These are phyloP conservation scores for Acidiella bohemica DNA, from an alignment of 495 filamentous ascomycete genomes.

Conservation along the genomic window DNA sequence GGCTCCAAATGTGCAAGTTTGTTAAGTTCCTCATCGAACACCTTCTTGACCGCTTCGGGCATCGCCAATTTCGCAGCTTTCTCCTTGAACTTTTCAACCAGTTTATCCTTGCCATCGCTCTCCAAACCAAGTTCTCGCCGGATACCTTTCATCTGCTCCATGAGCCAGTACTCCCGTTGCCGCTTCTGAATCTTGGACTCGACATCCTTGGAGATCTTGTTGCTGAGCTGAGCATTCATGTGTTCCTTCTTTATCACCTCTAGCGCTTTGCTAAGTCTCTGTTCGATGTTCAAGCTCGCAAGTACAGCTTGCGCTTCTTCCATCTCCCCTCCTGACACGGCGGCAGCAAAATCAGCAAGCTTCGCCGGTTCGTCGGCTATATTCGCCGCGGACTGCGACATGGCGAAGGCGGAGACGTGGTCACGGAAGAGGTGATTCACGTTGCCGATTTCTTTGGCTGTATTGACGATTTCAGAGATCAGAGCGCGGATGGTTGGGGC, in stretches of 20 bases:
- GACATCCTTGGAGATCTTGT: constrained; percentile 96
- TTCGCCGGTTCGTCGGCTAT: constrained; percentile 89
- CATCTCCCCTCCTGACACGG: constrained; percentile 79
- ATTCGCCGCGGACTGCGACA: constrained; percentile 86
- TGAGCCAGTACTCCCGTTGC: constrained; percentile 95
- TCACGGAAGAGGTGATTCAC: constrained; percentile 94
- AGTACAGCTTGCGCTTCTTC: constrained; percentile 91
- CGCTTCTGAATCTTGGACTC: constrained; percentile 96
- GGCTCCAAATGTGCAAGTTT: constrained; percentile 91
- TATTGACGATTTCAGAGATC: constrained; percentile 93
- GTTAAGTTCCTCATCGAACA: constrained; percentile 96
- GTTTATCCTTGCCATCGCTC: constrained; percentile 93
- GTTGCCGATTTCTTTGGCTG: constrained; percentile 89
- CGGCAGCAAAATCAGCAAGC: constrained; percentile 92
- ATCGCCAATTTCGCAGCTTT: constrained; percentile 89
- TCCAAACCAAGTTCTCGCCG: constrained; percentile 88
- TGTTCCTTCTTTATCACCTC: constrained; percentile 92
- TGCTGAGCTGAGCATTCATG: constrained; percentile 93
- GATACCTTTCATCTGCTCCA: constrained; percentile 99
- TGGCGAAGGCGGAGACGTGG: constrained; percentile 92
- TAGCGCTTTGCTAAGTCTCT: constrained; percentile 77
- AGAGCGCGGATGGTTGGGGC: constrained; percentile 74
- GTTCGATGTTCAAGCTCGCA: constrained; percentile 73
- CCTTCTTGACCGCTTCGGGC: constrained; percentile 90
- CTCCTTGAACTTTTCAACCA: constrained; percentile 93